Conservation (phyloP, 78 protist species). For the Dictyostelium discoideum region DNA sequence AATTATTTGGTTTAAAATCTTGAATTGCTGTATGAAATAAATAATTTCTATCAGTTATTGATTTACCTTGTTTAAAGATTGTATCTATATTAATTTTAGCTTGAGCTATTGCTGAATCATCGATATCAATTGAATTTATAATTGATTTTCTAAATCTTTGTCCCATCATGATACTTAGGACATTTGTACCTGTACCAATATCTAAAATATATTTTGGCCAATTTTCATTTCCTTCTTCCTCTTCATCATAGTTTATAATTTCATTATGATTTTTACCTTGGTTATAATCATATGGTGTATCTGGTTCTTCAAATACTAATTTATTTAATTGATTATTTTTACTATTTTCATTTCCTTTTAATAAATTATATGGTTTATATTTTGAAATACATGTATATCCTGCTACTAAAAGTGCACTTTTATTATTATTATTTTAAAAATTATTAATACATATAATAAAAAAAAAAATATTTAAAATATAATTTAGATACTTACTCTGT, state of each 20-base stretch:
- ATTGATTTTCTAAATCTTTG: constrained; percentile 33
- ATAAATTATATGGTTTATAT: constrained; percentile 8
- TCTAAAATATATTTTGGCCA: constrained; percentile 71
- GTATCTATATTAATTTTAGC: constrained; percentile 45
- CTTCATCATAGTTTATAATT: constrained; percentile 8
- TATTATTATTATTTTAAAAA: too few relatives aligned
- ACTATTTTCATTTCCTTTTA: background rate
- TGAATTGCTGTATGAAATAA: constrained; percentile 72
- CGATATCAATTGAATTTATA: constrained; percentile 70
- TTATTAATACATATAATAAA: too few relatives aligned
- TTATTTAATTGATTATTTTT: constrained; percentile 12
- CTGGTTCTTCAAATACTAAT: constrained; percentile 10
- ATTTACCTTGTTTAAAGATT: constrained; percentile 20
- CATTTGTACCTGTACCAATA: constrained; percentile 63
- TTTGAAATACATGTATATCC: constrained; percentile 66
- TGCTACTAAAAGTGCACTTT: constrained; percentile 34
- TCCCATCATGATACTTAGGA: constrained; percentile 44
- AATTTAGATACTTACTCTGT: constrained; percentile 6
- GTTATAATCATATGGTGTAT: constrained; percentile 14
- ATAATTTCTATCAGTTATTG: constrained; percentile 24
- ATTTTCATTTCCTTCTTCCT: background rate
- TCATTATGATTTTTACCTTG: constrained; percentile 27
- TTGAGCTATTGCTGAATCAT: constrained; percentile 48
- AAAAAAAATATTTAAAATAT: too few relatives aligned
- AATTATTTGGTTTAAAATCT: constrained; percentile 35